Conservation (phyloP, 1,284 basidiomycete genomes). For the Ceraceosorus bombacis region DNA sequence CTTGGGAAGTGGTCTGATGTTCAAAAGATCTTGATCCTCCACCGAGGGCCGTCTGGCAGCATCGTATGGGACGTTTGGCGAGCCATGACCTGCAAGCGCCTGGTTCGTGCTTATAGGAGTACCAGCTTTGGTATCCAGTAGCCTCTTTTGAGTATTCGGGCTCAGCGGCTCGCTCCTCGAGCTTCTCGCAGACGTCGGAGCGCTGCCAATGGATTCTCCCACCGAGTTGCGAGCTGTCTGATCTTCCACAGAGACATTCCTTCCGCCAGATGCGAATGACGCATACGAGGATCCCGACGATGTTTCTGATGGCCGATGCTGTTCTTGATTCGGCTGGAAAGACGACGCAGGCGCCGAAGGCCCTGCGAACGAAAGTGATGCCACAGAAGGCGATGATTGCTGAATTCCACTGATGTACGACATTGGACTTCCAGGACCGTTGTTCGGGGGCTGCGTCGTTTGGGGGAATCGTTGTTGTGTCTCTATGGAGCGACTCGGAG, state of each 20-base stretch:
- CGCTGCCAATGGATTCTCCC: constrained; percentile 28
- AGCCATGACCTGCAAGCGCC: too few relatives aligned
- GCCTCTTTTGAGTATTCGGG: constrained; percentile 2
- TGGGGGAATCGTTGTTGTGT: too few relatives aligned
- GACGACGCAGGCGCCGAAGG: background rate
- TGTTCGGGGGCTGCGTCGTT: too few relatives aligned
- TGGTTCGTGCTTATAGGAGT: background rate
- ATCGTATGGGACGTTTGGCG: background rate
- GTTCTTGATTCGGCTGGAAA: constrained; percentile 15
- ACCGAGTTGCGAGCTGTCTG: constrained; percentile 14
- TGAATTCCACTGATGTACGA: too few relatives aligned
- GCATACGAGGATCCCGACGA: constrained; percentile 37
- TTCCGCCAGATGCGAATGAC: constrained; percentile 19
- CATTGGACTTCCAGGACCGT: too few relatives aligned
- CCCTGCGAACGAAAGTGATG: too few relatives aligned
- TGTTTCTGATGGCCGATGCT: constrained; percentile 25
- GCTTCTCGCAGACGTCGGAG: constrained; percentile 37
- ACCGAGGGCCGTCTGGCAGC: constrained; percentile 3
- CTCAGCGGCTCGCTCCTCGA: constrained; percentile 29
- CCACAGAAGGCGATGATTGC: too few relatives aligned
- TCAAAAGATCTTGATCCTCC: constrained; percentile 29
- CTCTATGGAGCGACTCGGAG: too few relatives aligned
- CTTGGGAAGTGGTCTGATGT: constrained; percentile 30
- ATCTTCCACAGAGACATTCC: constrained; percentile 18
- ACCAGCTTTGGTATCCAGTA: constrained; percentile 1